Base-by-base conservation (phyloP, 257 asterid genomes). In the Nicotiana obtusifolia region DNA sequence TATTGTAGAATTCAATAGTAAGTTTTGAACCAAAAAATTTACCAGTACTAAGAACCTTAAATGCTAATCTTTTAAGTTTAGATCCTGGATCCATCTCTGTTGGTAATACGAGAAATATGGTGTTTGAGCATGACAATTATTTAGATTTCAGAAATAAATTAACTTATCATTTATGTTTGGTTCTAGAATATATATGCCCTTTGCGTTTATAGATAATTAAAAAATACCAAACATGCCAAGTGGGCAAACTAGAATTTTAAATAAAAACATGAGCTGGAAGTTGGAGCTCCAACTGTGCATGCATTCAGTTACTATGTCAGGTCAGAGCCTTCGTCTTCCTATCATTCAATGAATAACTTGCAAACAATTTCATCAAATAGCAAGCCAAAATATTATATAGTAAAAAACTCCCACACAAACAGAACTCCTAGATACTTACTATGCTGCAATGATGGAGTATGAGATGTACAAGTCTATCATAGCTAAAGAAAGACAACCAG, bases 241-340 rank as follows among this genome's bases (percentile, higher is more conserved):
- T 83, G 59, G 56, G 61, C 5, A 71, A 75, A 16, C 41, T 81
- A 66, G 81, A 84, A 85, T 31, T 80, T 44, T 59, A 75, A 35
- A 35, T 80, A 30, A 52, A 82, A n/a, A 30, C 54, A 64, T 84
- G 84, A 83, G 78, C 77, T 84, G 87, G 86, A 80, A 84, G 80
- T 83, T 86, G 87, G 86, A 80, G 80, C 73, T 84, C 92, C 89
- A 87, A 85, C 86, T 81, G 88, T 85, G 59, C 80, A 76, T 31
- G 49, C 49, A 67, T 81, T 57, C 53, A 35, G 59, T 56, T 60
- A 7, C 76, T 31, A 64, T 20, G 56, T 69, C 80, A 57, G 19
- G 64, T 81, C 87, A 82, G 61, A 80, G 62, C 77, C 87, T 75
- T 73, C 26, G 3, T 75, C 26, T 73, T 73, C 61, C 52, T 49